Evolutionary conservation across 2,329 filamentous ascomycete genomes (phyloP).

Genomic region (Xylaria multiplex): DNA sequence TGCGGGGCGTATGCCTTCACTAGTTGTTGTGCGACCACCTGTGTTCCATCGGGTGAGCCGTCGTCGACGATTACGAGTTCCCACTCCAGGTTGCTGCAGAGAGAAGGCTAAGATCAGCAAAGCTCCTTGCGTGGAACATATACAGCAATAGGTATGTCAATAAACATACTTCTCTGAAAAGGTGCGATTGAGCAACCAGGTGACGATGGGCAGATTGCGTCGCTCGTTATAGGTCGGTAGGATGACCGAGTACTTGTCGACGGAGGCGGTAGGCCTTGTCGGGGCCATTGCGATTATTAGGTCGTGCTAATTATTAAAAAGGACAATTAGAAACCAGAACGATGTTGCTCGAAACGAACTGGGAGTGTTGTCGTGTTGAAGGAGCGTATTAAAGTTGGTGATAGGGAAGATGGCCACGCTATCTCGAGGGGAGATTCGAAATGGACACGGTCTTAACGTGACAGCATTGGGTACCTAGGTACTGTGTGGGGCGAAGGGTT

Average conservation of each 20-base stretch:
- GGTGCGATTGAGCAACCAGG: constrained; percentile 91
- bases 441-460: constrained; percentile 42
- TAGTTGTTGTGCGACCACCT: constrained; percentile 89
- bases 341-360: constrained; percentile 17
- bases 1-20: constrained; percentile 83
- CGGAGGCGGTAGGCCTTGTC: constrained; percentile 51
- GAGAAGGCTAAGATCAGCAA: constrained; percentile 31
- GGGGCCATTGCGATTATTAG: constrained; percentile 56
- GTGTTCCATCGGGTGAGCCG: constrained; percentile 94
- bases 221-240: constrained; percentile 99
- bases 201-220: constrained; percentile 93
- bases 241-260: constrained; percentile 94
- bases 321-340: constrained; percentile 21
- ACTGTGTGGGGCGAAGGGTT: too few relatives aligned
- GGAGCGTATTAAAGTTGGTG: constrained; percentile 46
- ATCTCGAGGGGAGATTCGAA: constrained; percentile 14
- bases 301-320: constrained; percentile 15
- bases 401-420: constrained; percentile 30
- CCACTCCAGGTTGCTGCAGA: constrained; percentile 85
- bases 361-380: constrained; percentile 35
- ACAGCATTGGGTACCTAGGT: constrained; percentile 3
- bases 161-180: constrained; percentile 82
- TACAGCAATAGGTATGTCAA: background rate
- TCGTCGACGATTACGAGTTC: constrained; percentile 99
- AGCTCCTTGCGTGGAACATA: background rate